Percentiles rank a stretch among this genome's conserved stretches.
These are phyloP conservation scores for Candida corydali DNA, from an alignment of 805 yeast genomes.

Conservation along the genomic window DNA sequence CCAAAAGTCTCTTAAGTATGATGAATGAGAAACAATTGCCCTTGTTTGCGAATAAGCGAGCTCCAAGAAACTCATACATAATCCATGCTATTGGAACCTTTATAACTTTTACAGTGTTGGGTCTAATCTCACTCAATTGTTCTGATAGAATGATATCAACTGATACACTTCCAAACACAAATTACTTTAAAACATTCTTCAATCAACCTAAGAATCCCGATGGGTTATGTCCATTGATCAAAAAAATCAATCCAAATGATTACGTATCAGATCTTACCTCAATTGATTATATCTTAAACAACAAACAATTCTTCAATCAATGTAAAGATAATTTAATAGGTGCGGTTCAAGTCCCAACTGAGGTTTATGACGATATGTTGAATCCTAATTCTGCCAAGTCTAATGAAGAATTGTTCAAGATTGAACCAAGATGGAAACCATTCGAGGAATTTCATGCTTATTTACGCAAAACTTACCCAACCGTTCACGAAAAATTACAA, in stretches of 20 bases:
- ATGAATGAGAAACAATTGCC: constrained; percentile 5
- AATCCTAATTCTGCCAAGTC: constrained; percentile 22
- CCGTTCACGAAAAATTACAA: constrained; percentile 27
- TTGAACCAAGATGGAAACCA: constrained; percentile 23
- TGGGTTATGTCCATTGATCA: constrained; percentile 31
- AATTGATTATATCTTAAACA: constrained; percentile 22
- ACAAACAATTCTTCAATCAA: constrained; percentile 18
- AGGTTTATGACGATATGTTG: constrained; percentile 27
- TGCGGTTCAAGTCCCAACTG: constrained; percentile 30
- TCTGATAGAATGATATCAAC: no score
- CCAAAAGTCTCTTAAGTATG: not conserved
- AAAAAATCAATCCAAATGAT: constrained; percentile 24
- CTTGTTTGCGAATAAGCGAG: not conserved
- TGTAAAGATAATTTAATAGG: constrained; percentile 21
- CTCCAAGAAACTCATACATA: no score
- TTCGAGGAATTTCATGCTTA: constrained; percentile 25
- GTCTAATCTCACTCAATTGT: no score
- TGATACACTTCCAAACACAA: not conserved
- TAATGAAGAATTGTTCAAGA: constrained; percentile 21
- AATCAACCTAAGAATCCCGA: constrained; percentile 19
- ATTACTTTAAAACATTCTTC: not conserved
- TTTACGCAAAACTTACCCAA: constrained; percentile 29
- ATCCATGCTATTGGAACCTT: no score
- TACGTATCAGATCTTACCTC: constrained; percentile 18
- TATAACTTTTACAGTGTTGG: not conserved